Percentiles rank a stretch among this genome's conserved stretches.
Conservation (phyloP, 257 asterid genomes). For the Nicotiana sylvestris region DNA sequence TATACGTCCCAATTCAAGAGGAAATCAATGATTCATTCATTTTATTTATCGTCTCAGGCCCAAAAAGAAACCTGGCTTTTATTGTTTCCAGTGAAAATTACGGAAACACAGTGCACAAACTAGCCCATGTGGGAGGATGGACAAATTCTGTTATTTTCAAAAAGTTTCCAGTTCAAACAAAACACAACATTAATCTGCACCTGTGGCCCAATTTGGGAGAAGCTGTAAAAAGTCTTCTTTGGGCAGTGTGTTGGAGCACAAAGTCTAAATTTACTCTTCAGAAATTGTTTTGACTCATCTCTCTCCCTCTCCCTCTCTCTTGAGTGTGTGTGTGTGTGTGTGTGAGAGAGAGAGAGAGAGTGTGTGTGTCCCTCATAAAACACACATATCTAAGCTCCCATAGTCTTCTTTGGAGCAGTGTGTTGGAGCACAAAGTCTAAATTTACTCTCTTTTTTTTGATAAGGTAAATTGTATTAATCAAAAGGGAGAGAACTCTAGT, state of each 20-base stretch:
- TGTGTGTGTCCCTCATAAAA: background rate
- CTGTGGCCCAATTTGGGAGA: background rate
- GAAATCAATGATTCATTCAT: background rate
- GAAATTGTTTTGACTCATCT: background rate
- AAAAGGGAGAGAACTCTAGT: too few relatives aligned
- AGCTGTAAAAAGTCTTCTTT: background rate
- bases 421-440: background rate
- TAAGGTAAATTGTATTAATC: too few relatives aligned
- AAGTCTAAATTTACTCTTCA: background rate
- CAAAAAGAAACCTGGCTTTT: background rate
- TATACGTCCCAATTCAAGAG: background rate
- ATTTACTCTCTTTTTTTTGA: background rate
- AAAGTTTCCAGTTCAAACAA: background rate
- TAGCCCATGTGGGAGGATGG: background rate
- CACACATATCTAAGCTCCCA: background rate
- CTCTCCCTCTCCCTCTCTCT: too few relatives aligned
- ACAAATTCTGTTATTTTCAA: too few relatives aligned
- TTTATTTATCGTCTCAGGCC: background rate
- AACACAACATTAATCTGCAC: background rate
- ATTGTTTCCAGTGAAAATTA: background rate
- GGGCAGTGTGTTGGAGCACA: background rate
- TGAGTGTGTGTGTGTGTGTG: too few relatives aligned
- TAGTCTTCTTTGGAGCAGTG: background rate
- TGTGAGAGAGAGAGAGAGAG: too few relatives aligned
- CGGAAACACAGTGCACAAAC: background rate